Conservation (phyloP, 148 eudicot species). For the Euryodendron excelsum region DNA sequence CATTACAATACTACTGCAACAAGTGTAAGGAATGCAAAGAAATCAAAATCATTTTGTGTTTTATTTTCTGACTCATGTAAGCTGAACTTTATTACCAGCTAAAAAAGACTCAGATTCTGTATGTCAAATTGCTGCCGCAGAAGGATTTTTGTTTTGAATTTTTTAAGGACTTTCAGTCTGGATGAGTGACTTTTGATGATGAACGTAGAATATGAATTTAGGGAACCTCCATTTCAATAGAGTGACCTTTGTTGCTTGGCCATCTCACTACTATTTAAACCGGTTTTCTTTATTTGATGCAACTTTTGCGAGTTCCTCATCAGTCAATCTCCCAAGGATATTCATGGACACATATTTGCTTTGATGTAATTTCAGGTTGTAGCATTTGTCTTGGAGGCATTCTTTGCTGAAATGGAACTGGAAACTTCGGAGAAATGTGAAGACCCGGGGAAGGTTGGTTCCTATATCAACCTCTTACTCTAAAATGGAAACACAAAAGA, state of each 20-base stretch:
- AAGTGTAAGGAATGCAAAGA: neutral
- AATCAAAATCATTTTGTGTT: neutral
- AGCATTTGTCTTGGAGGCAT: constrained; percentile 96
- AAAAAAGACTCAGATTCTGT: neutral
- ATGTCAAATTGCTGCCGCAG: neutral
- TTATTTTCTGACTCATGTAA: neutral
- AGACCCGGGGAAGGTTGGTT: constrained; percentile 42
- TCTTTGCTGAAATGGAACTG: constrained; percentile 87
- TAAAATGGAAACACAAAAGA: neutral
- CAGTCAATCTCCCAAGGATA: constrained; percentile 5
- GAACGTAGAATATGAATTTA: constrained; percentile 4
- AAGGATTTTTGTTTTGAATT: neutral
- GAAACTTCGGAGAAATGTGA: constrained; percentile 56
- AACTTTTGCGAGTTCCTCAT: neutral
- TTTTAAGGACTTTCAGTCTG: neutral
- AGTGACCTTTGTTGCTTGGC: constrained; percentile 5
- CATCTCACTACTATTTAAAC: neutral
- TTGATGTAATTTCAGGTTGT: constrained; percentile 58
- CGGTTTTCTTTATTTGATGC: neutral
- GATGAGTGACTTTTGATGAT: neutral
- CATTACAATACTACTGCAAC: neutral
- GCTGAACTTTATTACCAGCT: neutral
- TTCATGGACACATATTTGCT: neutral
- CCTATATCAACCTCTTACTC: neutral
- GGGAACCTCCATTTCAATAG: neutral